Conservation (phyloP, 495 filamentous ascomycete genomes). For the Neurospora sp. region DNA sequence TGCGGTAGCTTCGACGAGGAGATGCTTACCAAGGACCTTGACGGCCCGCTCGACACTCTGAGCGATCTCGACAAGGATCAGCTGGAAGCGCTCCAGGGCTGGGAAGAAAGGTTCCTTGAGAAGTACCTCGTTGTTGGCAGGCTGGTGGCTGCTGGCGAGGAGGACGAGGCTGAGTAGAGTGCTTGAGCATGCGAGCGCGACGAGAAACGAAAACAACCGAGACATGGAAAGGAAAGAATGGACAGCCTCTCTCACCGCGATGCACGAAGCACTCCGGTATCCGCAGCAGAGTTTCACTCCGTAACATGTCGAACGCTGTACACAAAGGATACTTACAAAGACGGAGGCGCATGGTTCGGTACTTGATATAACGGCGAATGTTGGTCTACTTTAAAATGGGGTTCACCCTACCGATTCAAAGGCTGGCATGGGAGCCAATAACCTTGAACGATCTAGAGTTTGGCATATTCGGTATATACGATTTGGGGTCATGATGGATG, state of each 20-base stretch:
- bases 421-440: neutral
- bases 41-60: constrained; percentile 76
- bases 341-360: neutral
- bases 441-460: neutral
- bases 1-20: constrained; percentile 90
- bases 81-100: constrained; percentile 71
- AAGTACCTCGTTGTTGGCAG: constrained; percentile 95
- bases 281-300: neutral
- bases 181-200: neutral
- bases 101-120: constrained; percentile 86
- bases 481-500: neutral
- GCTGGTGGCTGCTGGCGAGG: constrained; percentile 49
- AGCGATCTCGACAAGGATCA: constrained; percentile 65
- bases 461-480: neutral
- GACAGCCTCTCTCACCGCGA: neutral
- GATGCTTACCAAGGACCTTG: constrained; percentile 89
- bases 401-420: neutral
- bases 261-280: neutral
- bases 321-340: neutral
- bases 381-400: neutral
- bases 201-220: neutral
- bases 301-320: neutral
- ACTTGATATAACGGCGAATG: neutral
- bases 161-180: constrained; percentile 11
- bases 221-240: neutral